These are phyloP conservation scores for Nemania bipapillata DNA, from an alignment of 2,329 filamentous ascomycete genomes.

Conservation along the genomic window DNA sequence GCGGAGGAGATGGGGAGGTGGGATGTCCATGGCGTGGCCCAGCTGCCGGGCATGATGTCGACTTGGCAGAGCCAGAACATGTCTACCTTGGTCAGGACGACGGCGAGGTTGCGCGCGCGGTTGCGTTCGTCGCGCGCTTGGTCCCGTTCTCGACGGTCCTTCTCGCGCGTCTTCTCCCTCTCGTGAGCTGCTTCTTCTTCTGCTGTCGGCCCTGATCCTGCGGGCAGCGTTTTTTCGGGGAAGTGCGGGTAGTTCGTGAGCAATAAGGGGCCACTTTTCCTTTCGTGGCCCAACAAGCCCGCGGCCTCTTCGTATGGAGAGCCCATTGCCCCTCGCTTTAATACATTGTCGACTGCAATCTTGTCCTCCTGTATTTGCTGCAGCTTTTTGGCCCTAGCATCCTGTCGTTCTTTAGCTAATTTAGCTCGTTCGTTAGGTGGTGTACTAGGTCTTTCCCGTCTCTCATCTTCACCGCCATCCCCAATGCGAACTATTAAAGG, in stretches of 20 bases:
- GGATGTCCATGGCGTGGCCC: conserved; percentile 18
- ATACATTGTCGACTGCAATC: conserved; percentile 1
- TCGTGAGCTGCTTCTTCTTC: conserved; percentile 21
- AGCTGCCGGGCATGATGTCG: conserved; percentile 12
- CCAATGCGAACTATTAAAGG: conserved; percentile 1
- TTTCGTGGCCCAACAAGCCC: neutral
- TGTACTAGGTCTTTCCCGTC: neutral
- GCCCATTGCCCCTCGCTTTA: conserved; percentile 23
- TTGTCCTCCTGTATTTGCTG: conserved; percentile 25
- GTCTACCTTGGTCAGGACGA: conserved; percentile 14
- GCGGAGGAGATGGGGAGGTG: conserved; percentile 19
- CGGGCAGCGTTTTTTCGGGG: neutral
- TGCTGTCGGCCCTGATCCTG: conserved; percentile 5
- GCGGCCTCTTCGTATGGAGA: conserved; percentile 23
- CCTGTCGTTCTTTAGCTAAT: conserved; percentile 20
- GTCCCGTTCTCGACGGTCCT: conserved; percentile 19
- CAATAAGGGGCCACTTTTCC: conserved; percentile 10
- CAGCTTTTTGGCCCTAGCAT: conserved; percentile 17
- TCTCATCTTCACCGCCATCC: neutral
- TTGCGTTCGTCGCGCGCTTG: conserved; percentile 16
- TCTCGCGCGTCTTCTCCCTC: conserved; percentile 16
- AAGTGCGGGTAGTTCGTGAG: conserved; percentile 22
- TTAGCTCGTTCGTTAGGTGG: conserved; percentile 3
- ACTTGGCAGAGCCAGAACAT: conserved; percentile 25
- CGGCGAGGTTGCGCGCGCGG: conserved; percentile 18